These are phyloP conservation scores for Pythium sukuiense DNA, from an alignment of 352 stramenopile species.

Conservation along the genomic window DNA sequence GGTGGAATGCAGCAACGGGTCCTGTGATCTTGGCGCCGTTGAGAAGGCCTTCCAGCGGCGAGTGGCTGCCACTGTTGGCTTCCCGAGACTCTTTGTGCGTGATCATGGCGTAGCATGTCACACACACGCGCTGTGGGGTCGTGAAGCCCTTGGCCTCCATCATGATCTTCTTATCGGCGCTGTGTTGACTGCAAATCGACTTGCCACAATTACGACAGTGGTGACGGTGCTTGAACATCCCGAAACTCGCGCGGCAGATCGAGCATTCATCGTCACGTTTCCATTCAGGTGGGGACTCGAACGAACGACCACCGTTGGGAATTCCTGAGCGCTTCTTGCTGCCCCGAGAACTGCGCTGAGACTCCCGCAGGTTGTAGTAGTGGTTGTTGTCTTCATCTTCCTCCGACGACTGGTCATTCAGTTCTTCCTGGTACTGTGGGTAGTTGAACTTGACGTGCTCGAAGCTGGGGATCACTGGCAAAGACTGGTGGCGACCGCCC, in stretches of 20 bases:
- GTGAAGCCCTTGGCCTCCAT: conserved; percentile 75
- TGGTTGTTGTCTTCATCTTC: conserved; percentile 29
- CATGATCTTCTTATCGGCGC: conserved; percentile 74
- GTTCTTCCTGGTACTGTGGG: conserved; percentile 7
- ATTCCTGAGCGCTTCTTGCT: not conserved
- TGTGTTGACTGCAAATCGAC: conserved; percentile 82
- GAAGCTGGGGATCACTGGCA: conserved; percentile 57
- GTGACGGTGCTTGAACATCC: conserved; percentile 86
- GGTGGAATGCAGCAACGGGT: conserved; percentile 32
- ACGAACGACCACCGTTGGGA: conserved; percentile 7
- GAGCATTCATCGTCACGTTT: conserved; percentile 77
- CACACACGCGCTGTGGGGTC: conserved; percentile 74
- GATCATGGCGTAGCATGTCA: conserved; percentile 75
- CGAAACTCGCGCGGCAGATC: conserved; percentile 72
- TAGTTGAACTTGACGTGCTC: conserved; percentile 31
- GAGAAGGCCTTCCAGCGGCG: conserved; percentile 24
- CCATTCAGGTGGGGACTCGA: conserved; percentile 70
- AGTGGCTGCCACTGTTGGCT: conserved; percentile 36
- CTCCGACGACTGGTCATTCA: conserved; percentile 22
- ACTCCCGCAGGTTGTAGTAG: conserved; percentile 1
- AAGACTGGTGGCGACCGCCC: conserved; percentile 47
- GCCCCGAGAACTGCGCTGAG: not conserved
- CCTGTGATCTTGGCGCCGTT: conserved; percentile 26
- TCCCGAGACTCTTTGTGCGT: conserved; percentile 38
- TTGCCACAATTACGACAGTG: conserved; percentile 85